A percentile compares a stretch with the other conserved stretches of the same genome.
Evolutionary conservation across 306 rosid genomes (phyloP).

Genomic region (Citrullus colocynthis): DNA sequence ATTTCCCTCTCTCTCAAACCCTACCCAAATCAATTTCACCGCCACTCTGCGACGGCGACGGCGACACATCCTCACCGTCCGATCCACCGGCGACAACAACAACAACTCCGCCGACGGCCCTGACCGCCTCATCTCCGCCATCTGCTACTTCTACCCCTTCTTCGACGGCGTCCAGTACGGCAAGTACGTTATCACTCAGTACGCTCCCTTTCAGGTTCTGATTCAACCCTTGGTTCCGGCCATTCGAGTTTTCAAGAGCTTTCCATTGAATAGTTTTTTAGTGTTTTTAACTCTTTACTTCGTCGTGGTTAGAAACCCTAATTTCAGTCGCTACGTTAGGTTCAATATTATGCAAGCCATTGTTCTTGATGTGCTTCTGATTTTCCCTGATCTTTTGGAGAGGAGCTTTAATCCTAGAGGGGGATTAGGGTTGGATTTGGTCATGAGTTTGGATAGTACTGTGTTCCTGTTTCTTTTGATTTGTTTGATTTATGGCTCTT

Average conservation of each 20-base stretch:
- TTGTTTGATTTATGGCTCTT: conserved; percentile 73
- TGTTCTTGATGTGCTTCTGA: conserved; percentile 82
- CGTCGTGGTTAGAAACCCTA: conserved; percentile 81
- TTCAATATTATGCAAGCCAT: conserved; percentile 96
- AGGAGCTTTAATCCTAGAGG: conserved; percentile 67
- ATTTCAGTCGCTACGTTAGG: conserved; percentile 79
- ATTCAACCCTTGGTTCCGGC: conserved; percentile 76
- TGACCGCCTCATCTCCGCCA: conserved; percentile 75
- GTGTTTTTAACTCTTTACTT: conserved; percentile 80
- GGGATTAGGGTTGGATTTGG: conserved; percentile 75
- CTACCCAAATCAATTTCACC: conserved; percentile 20
- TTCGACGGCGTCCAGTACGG: conserved; percentile 89
- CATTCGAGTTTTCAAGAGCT: conserved; percentile 71
- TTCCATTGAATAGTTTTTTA: conserved; percentile 74
- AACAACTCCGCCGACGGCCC: conserved; percentile 45
- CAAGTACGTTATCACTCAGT: conserved; percentile 63
- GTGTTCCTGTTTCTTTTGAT: conserved; percentile 72
- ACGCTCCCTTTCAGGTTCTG: conserved; percentile 53
- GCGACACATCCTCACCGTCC: conserved; percentile 18
- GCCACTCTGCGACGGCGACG: not conserved
- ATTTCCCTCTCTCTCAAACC: conserved; percentile 10
- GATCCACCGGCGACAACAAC: conserved; percentile 36
- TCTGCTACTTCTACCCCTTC: conserved; percentile 86
- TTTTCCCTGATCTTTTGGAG: conserved; percentile 80
- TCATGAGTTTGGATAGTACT: conserved; percentile 94